phyloP scores from a whole-genome alignment of 129 eudicot genomes.

The Pulicaria dysenterica region DNA sequence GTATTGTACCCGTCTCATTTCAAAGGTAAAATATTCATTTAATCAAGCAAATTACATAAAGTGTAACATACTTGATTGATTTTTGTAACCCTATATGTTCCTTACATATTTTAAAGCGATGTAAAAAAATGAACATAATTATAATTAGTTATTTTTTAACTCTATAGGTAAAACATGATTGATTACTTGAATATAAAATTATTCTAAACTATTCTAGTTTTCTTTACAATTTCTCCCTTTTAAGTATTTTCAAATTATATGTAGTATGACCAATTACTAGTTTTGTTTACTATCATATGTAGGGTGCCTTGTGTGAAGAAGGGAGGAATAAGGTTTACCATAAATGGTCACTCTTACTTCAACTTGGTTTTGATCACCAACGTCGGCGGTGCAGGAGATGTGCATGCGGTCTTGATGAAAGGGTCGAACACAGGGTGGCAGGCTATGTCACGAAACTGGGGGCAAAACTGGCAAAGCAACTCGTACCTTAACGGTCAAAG shows the following conservation, averaged over 20 bases:
- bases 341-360: constrained; percentile 88
- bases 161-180: too few species aligned
- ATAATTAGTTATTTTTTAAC: too few species aligned
- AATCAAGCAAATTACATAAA: not conserved
- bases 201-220: too few species aligned
- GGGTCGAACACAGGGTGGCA: constrained; percentile 78
- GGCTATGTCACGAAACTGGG: constrained; percentile 62
- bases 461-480: constrained; percentile 49
- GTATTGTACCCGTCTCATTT: constrained; percentile 75
- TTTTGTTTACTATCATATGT: not conserved
- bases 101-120: too few species aligned
- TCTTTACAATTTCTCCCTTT: not conserved
- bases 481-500: constrained; percentile 43
- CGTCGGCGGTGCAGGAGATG: constrained; percentile 81
- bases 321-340: constrained; percentile 80
- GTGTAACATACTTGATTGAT: too few species aligned
- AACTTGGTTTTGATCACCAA: constrained; percentile 72
- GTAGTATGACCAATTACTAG: not conserved
- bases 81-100: too few species aligned
- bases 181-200: too few species aligned
- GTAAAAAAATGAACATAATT: too few species aligned
- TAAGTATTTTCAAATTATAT: not conserved
- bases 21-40: constrained; percentile 49
- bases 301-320: constrained; percentile 80
- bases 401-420: constrained; percentile 67